Conservation (phyloP, 345 rosid species). For the Euphorbia tirucalli region DNA sequence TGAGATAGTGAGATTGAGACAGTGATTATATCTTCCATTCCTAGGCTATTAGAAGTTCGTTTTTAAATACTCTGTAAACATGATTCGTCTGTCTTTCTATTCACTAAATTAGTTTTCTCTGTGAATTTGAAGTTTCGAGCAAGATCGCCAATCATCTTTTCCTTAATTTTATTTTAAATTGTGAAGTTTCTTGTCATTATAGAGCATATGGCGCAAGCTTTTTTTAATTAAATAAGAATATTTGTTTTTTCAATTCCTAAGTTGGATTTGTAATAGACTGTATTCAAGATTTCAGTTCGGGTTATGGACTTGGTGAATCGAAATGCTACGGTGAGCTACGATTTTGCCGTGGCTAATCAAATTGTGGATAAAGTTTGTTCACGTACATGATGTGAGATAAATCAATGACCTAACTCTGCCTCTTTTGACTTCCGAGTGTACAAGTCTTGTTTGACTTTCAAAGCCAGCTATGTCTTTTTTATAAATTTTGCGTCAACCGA, state of each 20-base stretch:
- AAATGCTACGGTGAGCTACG: background rate
- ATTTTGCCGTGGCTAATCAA: background rate
- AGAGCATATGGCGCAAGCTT: conserved; percentile 1
- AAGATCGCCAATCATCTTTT: background rate
- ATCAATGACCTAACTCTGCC: background rate
- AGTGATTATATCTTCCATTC: too few species aligned
- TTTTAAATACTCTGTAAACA: too few species aligned
- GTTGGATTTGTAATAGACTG: too few species aligned
- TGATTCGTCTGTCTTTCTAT: too few species aligned
- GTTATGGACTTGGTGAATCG: background rate
- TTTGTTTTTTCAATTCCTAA: background rate
- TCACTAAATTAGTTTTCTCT: too few species aligned
- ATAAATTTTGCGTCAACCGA: background rate
- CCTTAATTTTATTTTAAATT: background rate
- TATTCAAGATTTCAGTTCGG: background rate
- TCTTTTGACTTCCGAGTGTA: background rate
- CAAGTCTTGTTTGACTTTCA: background rate
- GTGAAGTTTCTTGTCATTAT: background rate
- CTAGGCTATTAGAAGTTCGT: too few species aligned
- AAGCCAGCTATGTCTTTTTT: background rate
- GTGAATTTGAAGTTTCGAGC: background rate
- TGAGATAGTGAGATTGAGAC: too few species aligned
- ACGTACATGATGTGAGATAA: background rate
- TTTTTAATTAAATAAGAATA: background rate
- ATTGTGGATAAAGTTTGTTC: background rate